These are phyloP conservation scores for Nemophila menziesii DNA, from an alignment of 257 asterid species.

Conservation along the genomic window DNA sequence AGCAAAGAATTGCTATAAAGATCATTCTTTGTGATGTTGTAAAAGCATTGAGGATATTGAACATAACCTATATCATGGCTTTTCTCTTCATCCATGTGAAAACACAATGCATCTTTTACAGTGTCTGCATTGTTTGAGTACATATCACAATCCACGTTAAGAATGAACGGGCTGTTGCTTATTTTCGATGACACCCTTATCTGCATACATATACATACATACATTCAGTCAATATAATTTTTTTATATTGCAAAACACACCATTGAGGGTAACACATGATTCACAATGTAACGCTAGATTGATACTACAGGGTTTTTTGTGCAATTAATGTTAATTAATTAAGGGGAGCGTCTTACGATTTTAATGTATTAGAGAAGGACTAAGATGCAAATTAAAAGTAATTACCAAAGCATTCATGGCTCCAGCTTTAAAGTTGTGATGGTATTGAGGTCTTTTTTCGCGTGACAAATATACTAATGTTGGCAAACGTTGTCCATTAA, in stretches of 20 bases:
- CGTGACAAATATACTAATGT: conserved; percentile 15
- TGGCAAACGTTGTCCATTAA: conserved; percentile 7
- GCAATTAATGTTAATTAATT: too few species aligned
- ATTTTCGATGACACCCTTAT: conserved; percentile 26
- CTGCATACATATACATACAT: background rate
- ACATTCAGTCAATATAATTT: background rate
- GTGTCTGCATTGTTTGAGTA: conserved; percentile 24
- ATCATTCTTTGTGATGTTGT: conserved; percentile 21
- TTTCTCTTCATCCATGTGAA: conserved; percentile 21
- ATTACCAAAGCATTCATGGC: conserved; percentile 18
- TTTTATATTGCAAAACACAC: too few species aligned
- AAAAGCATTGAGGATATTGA: conserved; percentile 18
- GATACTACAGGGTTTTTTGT: too few species aligned
- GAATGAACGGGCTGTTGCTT: conserved; percentile 22
- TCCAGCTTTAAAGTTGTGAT: conserved; percentile 17
- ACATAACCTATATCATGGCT: conserved; percentile 13
- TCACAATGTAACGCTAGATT: too few species aligned
- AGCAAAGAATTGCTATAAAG: conserved; percentile 12
- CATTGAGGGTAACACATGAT: too few species aligned
- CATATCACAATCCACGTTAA: conserved; percentile 26
- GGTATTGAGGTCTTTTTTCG: conserved; percentile 12
- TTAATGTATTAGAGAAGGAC: too few species aligned
- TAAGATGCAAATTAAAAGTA: too few species aligned
- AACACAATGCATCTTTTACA: conserved; percentile 20
- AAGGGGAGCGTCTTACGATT: too few species aligned